A percentile compares a stretch with the other conserved stretches of the same genome.
Conservation (phyloP, 331 rosid genomes). For the Pyracantha coccinea region DNA sequence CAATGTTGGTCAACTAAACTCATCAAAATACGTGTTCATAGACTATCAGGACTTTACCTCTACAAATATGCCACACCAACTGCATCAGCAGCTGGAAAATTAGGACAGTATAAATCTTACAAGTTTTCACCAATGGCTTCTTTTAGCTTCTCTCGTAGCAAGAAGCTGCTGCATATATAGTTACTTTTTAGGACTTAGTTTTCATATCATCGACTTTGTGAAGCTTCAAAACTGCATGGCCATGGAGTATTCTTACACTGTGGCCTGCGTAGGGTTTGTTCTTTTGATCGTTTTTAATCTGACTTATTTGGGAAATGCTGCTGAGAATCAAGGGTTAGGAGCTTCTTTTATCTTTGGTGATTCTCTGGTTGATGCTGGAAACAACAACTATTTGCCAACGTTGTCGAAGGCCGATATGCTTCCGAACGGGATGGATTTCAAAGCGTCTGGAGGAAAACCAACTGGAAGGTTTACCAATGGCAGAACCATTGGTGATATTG, state of each 20-base stretch:
- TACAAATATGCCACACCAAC: conserved; percentile 56
- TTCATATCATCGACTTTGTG: neutral
- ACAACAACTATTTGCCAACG: conserved; percentile 65
- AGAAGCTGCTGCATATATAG: conserved; percentile 24
- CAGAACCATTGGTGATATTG: conserved; percentile 81
- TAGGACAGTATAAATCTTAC: neutral
- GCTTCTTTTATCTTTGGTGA: conserved; percentile 94
- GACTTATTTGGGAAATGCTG: conserved; percentile 28
- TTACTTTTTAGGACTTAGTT: neutral
- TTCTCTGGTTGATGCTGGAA: conserved; percentile 91
- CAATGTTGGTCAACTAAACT: conserved; percentile 61
- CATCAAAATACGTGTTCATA: conserved; percentile 15
- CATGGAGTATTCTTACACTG: conserved; percentile 13
- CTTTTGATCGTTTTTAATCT: neutral
- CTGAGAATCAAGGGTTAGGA: conserved; percentile 37
- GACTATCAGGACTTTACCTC: neutral
- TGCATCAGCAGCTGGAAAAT: conserved; percentile 8
- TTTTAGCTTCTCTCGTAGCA: neutral
- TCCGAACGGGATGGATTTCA: conserved; percentile 89
- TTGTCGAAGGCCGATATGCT: conserved; percentile 70
- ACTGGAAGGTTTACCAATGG: conserved; percentile 96
- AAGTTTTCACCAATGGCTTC: conserved; percentile 23
- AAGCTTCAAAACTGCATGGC: conserved; percentile 10
- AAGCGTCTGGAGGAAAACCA: conserved; percentile 65
- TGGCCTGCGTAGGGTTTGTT: conserved; percentile 36